phyloP scores from a whole-genome alignment of 148 eudicot species.

The Nepenthes mirabilis region DNA sequence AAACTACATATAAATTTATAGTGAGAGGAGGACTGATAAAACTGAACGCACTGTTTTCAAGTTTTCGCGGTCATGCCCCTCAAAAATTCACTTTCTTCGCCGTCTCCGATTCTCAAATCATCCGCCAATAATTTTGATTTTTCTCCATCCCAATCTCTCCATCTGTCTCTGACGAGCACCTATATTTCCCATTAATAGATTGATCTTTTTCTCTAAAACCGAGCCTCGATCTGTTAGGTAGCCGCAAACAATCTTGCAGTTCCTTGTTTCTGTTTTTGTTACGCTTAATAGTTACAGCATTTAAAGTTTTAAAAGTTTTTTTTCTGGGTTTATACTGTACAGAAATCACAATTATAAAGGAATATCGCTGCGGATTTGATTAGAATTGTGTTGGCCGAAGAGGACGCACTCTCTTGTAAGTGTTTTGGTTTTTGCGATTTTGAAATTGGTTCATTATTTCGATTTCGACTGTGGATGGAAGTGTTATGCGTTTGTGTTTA shows the following conservation, averaged over 20 bases:
- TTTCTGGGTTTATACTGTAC: too few relatives aligned
- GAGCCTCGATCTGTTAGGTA: constrained; percentile 4
- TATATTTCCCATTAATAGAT: not conserved
- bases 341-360: too few relatives aligned
- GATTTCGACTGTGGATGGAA: not conserved
- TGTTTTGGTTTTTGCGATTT: not conserved
- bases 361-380: too few relatives aligned
- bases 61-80: constrained; percentile 14
- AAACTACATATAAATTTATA: too few relatives aligned
- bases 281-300: not conserved
- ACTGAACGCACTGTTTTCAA: constrained; percentile 1
- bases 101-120: constrained; percentile 3
- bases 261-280: not conserved
- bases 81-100: constrained; percentile 6
- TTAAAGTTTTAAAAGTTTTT: not conserved
- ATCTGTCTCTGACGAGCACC: not conserved
- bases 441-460: not conserved
- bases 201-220: not conserved
- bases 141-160: constrained; percentile 1
- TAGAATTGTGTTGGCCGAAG: too few relatives aligned
- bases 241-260: not conserved
- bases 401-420: not conserved
- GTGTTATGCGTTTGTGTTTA: not conserved
- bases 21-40: too few relatives aligned
- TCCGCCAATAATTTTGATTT: not conserved